phyloP scores from a whole-genome alignment of 2,329 filamentous ascomycete species.

The Apiospora phragmitis region DNA sequence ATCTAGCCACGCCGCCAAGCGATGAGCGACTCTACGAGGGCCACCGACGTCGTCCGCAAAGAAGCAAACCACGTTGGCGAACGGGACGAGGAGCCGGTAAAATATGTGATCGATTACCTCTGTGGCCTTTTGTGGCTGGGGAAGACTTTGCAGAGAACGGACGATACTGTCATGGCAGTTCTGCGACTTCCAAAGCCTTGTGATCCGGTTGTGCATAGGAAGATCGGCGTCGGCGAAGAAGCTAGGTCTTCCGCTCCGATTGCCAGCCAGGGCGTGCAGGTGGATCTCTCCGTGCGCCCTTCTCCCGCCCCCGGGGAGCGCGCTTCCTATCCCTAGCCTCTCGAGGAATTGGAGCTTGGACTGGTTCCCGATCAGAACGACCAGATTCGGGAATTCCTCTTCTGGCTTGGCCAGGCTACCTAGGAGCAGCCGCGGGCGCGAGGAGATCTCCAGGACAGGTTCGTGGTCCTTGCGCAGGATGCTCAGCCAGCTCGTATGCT shows the following conservation, averaged over 20 bases:
- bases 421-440: no score
- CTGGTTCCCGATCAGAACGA: no score
- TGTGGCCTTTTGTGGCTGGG: no score
- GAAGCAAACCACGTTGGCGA: background rate
- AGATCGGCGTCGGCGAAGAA: no score
- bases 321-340: no score
- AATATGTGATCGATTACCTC: background rate
- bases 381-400: no score
- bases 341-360: no score
- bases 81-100: background rate
- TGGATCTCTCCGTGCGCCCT: background rate
- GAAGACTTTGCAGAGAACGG: background rate
- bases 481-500: no score
- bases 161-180: background rate
- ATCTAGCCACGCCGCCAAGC: background rate
- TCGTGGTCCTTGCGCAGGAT: no score
- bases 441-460: no score
- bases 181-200: background rate
- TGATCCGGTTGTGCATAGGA: background rate
- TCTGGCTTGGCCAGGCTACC: no score
- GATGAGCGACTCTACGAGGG: background rate
- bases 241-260: no score
- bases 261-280: background rate
- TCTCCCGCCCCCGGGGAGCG: background rate
- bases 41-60: background rate